Base-by-base conservation (phyloP, 1,139 yeast species). In the Citeromyces hawaiiensis region DNA sequence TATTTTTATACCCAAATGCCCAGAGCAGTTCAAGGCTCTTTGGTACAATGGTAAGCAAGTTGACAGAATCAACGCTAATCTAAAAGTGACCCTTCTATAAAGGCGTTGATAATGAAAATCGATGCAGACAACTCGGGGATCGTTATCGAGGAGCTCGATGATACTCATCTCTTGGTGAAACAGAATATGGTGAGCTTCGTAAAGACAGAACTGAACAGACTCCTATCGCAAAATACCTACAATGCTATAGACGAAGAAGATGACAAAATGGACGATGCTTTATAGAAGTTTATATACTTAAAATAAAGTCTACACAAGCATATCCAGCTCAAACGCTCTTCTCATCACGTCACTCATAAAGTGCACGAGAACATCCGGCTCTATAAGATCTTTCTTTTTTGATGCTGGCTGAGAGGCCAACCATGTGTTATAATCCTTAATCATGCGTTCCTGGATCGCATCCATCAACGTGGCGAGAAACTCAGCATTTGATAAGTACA, bases 1-100 rank as follows among this genome's bases (percentile, higher is more conserved):
- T 43, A 35, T 2, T 49, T 47, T 3, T 48, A 45, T n/a, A 30
- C 48, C 49, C 10, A 46, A 43, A 30, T 61, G 66, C 62, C 64
- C 3, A 52, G 63, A 40, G 65, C 65, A 17, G 53, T 61, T 19
- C 60, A 57, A 44, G 66, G 66, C 38, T 53, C 57, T 16, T 43
- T 57, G 39, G 48, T 57, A 11, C 49, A 55, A 43, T 57, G 62
- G 55, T 51, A 43, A 41, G 55, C 47, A 36, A 4, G 7, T 2
- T 13, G 25, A n/a, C 25, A 5, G 30, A 29, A 13, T 6, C 29
- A 14, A 8, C 3, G 8, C 13, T 18, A 10, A 10, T 9, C 4
- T 27, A 42, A 64, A 29, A 51, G 96, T 57, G 98, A 91, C 56
- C 96, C 98, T 1, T 85, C 96, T 1, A 87, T 91, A 45, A 70